Percentiles rank a stretch among this genome's conserved stretches.
Conservation (phyloP, 1,139 yeast species). For the Blastobotrys serpentis region DNA sequence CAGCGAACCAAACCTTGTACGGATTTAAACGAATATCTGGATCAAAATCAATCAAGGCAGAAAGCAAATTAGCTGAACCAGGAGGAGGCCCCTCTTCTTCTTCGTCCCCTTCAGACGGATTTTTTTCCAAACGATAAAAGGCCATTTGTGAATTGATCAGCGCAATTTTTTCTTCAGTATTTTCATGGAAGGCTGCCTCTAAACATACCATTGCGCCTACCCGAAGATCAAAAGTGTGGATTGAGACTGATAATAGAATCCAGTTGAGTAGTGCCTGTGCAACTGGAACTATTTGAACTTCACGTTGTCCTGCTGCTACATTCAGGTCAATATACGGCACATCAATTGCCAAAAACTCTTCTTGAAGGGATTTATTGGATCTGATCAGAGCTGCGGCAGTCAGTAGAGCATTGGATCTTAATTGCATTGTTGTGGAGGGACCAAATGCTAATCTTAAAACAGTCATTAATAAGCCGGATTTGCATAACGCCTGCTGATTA, state of each 20-base stretch:
- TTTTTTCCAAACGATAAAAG: constrained; percentile 38
- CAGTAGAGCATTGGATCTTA: constrained; percentile 65
- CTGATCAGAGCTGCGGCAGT: constrained; percentile 76
- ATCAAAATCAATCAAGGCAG: constrained; percentile 73
- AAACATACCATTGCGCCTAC: constrained; percentile 67
- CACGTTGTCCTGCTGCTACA: constrained; percentile 46
- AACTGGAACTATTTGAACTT: constrained; percentile 55
- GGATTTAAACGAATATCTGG: constrained; percentile 77
- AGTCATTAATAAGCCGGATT: constrained; percentile 62
- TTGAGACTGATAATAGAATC: constrained; percentile 75
- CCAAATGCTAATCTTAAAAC: constrained; percentile 68
- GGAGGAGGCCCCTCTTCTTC: constrained; percentile 16
- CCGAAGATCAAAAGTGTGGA: constrained; percentile 79
- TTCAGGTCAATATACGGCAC: constrained; percentile 90
- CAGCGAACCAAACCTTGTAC: constrained; percentile 83
- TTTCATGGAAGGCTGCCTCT: constrained; percentile 66
- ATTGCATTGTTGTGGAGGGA: constrained; percentile 55
- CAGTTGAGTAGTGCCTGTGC: constrained; percentile 75
- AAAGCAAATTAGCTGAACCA: constrained; percentile 53
- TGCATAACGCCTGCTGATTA: constrained; percentile 63
- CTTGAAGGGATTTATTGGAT: constrained; percentile 62
- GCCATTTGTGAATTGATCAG: constrained; percentile 67
- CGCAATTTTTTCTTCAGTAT: constrained; percentile 54
- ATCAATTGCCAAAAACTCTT: constrained; percentile 72
- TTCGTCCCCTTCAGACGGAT: constrained; percentile 11